phyloP scores from a whole-genome alignment of 2,329 filamentous ascomycete species.

The Pseudocercospora pini-densiflorae region DNA sequence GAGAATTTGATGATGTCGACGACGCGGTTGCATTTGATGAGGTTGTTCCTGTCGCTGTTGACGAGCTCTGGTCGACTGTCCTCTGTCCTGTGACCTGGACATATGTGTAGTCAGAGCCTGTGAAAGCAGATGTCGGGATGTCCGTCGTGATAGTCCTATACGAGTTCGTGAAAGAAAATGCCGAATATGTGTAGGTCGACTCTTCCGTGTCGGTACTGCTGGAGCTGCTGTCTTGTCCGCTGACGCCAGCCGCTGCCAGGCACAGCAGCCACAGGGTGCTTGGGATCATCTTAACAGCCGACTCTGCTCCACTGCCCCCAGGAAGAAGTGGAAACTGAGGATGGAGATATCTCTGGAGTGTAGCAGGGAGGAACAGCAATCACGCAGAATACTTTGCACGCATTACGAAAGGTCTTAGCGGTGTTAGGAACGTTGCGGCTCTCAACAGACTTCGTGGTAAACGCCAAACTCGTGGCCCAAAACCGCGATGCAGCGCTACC shows the following conservation, averaged over 20 bases:
- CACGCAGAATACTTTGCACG: neutral
- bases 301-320: neutral
- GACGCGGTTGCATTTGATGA: constrained; percentile 38
- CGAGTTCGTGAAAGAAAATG: constrained; percentile 34
- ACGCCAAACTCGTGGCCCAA: constrained; percentile 2
- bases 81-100: constrained; percentile 31
- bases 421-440: constrained; percentile 13
- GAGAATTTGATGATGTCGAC: constrained; percentile 26
- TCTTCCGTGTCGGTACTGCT: constrained; percentile 6
- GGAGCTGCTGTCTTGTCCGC: constrained; percentile 33
- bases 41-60: constrained; percentile 49
- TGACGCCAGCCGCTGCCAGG: constrained; percentile 41
- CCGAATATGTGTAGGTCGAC: constrained; percentile 9
- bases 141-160: constrained; percentile 30
- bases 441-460: constrained; percentile 14
- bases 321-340: neutral
- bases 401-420: neutral
- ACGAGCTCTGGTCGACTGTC: constrained; percentile 25
- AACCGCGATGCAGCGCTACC: constrained; percentile 9
- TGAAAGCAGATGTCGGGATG: constrained; percentile 31
- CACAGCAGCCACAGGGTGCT: constrained; percentile 38
- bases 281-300: constrained; percentile 34
- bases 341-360: neutral
- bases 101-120: constrained; percentile 37
- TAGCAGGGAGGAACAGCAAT: neutral